Percentiles rank a stretch among this genome's conserved stretches.
phyloP scores from a whole-genome alignment of 225 moss, liverwort and hornwort species.

The Asterella californica region DNA sequence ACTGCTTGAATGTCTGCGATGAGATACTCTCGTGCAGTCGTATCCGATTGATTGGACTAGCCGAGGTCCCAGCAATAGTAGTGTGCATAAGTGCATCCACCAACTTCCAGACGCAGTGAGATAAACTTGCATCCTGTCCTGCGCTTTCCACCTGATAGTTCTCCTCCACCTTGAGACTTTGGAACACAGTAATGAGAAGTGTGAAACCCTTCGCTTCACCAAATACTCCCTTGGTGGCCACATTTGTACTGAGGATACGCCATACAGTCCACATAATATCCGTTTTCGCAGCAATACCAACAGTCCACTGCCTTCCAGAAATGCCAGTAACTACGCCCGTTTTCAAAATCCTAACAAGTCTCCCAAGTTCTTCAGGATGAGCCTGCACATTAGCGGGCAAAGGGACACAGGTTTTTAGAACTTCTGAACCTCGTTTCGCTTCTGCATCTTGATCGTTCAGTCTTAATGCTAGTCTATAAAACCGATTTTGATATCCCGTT shows the following conservation, averaged over 20 bases:
- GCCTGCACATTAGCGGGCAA: constrained; percentile 46
- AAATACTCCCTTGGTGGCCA: constrained; percentile 62
- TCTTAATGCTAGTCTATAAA: not conserved
- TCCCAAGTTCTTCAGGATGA: constrained; percentile 70
- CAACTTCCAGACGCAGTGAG: constrained; percentile 41
- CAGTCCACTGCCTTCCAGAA: constrained; percentile 66
- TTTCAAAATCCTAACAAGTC: constrained; percentile 67
- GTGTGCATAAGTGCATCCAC: constrained; percentile 81
- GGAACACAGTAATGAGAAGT: constrained; percentile 66
- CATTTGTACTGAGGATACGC: constrained; percentile 70
- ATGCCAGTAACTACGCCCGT: constrained; percentile 54
- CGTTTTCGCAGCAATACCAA: constrained; percentile 68
- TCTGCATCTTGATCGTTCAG: not conserved
- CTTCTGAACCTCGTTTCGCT: too few relatives aligned
- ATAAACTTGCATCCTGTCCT: constrained; percentile 37
- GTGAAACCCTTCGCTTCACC: constrained; percentile 82
- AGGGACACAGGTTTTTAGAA: not conserved
- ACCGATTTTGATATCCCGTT: not conserved
- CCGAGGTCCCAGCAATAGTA: constrained; percentile 64
- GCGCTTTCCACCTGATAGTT: constrained; percentile 23
- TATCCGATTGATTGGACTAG: constrained; percentile 62
- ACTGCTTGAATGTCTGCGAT: constrained; percentile 59
- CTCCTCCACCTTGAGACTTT: constrained; percentile 60
- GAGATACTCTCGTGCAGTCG: constrained; percentile 60
- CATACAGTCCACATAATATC: constrained; percentile 91